Percentiles rank a stretch among this genome's conserved stretches.
Conservation (phyloP, 371 early-diverging fungal genomes). For the Mucor irregularis region DNA sequence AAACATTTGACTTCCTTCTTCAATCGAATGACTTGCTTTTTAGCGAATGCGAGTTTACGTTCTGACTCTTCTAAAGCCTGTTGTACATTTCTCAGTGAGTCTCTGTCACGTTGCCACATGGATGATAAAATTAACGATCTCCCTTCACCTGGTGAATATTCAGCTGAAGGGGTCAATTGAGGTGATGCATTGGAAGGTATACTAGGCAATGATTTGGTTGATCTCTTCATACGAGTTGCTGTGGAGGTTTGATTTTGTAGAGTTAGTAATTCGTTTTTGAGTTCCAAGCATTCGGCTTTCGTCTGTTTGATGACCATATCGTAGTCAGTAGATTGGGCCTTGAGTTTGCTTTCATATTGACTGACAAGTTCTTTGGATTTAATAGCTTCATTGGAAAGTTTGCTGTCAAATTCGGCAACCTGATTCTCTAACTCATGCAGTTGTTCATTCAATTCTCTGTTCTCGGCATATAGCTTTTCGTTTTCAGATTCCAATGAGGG, state of each 20-base stretch:
- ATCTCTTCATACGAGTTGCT: not conserved
- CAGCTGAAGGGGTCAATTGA: not conserved
- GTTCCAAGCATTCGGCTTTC: not conserved
- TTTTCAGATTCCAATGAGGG: no score
- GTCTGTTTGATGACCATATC: not conserved
- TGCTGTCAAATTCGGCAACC: no score
- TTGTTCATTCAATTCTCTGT: no score
- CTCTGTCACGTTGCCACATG: conserved; percentile 25
- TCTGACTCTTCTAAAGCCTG: conserved; percentile 19
- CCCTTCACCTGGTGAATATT: conserved; percentile 1
- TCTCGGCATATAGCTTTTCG: no score
- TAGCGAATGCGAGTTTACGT: conserved; percentile 13
- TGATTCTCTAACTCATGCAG: no score
- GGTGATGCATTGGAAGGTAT: not conserved
- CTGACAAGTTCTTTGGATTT: not conserved
- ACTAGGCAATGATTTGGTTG: conserved; percentile 1
- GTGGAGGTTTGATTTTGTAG: not conserved
- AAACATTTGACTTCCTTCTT: conserved; percentile 15
- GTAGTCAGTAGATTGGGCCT: not conserved
- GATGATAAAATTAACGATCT: conserved; percentile 5
- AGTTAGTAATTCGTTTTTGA: not conserved
- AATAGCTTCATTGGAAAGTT: no score
- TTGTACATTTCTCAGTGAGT: conserved; percentile 7
- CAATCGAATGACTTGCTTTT: conserved; percentile 6
- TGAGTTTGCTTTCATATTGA: not conserved